These are phyloP conservation scores for Candida morakotiae DNA, from an alignment of 805 yeast genomes.

Conservation along the genomic window DNA sequence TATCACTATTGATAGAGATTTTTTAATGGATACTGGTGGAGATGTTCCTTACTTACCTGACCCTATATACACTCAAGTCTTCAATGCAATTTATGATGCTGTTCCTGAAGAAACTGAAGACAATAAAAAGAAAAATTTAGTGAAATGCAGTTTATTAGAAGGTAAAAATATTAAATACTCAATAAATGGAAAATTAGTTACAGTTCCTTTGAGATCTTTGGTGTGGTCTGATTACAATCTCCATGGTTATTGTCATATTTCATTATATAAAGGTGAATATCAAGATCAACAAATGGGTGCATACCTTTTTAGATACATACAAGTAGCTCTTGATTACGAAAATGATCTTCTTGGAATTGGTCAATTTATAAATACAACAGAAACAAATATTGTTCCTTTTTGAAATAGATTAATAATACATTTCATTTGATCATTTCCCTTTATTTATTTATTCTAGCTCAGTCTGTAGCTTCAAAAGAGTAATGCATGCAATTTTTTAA, in stretches of 20 bases:
- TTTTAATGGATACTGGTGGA: constrained; percentile 1
- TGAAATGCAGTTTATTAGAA: background rate
- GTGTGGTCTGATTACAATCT: background rate
- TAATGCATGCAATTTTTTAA: no score
- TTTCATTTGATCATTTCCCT: no score
- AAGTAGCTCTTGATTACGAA: constrained; percentile 4
- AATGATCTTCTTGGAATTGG: constrained; percentile 2
- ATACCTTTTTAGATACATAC: background rate
- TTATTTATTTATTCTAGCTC: no score
- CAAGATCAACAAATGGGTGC: background rate
- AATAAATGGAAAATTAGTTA: background rate
- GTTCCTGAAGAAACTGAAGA: background rate
- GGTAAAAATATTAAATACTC: background rate
- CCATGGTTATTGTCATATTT: background rate
- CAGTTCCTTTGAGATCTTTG: constrained; percentile 1
- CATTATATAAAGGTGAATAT: background rate
- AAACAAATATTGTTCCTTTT: background rate
- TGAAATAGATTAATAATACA: no score
- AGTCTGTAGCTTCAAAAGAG: no score
- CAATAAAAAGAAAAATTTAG: background rate
- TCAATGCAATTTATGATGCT: background rate
- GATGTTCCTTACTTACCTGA: background rate
- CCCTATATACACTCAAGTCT: background rate
- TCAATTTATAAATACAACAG: constrained; percentile 2
- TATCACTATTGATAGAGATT: background rate